A percentile compares a stretch with the other conserved stretches of the same genome.
Evolutionary conservation across 2,329 filamentous ascomycete species (phyloP).

Genomic region (Nemania sp.): DNA sequence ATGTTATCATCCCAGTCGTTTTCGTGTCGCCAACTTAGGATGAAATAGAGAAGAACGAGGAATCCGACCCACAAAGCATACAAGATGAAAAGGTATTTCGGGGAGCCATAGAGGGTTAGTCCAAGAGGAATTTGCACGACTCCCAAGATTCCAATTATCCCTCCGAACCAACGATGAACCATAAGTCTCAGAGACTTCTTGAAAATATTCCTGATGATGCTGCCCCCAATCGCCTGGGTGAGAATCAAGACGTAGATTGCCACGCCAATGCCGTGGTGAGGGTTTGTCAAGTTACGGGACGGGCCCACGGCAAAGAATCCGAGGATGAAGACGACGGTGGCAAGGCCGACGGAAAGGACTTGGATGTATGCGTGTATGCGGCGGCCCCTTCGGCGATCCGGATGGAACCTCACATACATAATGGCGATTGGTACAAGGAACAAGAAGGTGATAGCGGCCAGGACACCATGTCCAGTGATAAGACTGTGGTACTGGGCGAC

Average conservation of each 20-base stretch:
- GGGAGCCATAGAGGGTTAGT: slow-evolving; percentile 89
- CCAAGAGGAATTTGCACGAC: slow-evolving; percentile 88
- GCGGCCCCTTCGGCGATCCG: slow-evolving; percentile 60
- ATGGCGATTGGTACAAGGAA: slow-evolving; percentile 75
- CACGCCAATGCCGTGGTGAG: slow-evolving; percentile 82
- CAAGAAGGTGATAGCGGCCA: slow-evolving; percentile 75
- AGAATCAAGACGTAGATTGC: slow-evolving; percentile 76
- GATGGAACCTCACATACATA: slow-evolving; percentile 73
- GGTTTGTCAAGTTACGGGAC: slow-evolving; percentile 73
- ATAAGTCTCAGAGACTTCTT: slow-evolving; percentile 58
- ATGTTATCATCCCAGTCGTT: slow-evolving; percentile 55
- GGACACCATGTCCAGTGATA: slow-evolving; percentile 71
- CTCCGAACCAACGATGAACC: slow-evolving; percentile 88
- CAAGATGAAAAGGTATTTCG: slow-evolving; percentile 80
- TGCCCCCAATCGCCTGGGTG: slow-evolving; percentile 71
- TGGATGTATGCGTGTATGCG: slow-evolving; percentile 76
- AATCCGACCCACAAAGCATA: slow-evolving; percentile 79
- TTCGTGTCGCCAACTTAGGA: slow-evolving; percentile 73
- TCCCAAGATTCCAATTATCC: slow-evolving; percentile 77
- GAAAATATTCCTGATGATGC: slow-evolving; percentile 60
- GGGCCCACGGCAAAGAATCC: slow-evolving; percentile 81
- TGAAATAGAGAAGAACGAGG: slow-evolving; percentile 76
- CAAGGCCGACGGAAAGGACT: slow-evolving; percentile 67
- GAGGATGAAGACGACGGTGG: slow-evolving; percentile 73
- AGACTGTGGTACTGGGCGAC: slow-evolving; percentile 72